Conservation (phyloP, 1,284 basidiomycete species). For the Retiboletus fuscus region DNA sequence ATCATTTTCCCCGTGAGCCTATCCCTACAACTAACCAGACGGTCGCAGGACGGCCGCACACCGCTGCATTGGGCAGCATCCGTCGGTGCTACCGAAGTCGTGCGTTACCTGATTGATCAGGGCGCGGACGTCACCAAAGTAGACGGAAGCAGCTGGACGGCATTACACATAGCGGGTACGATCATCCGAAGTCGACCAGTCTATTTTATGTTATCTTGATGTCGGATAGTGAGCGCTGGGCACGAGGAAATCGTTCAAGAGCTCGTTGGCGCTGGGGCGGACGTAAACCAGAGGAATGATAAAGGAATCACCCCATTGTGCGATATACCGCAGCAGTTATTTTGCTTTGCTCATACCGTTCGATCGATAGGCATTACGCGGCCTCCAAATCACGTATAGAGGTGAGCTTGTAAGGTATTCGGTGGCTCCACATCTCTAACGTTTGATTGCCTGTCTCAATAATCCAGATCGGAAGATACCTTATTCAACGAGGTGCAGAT, state of each 20-base stretch:
- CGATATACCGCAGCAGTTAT: slow-evolving; percentile 47
- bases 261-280: slow-evolving; percentile 86
- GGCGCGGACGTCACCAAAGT: slow-evolving; percentile 76
- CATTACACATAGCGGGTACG: slow-evolving; percentile 88
- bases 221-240: slow-evolving; percentile 78
- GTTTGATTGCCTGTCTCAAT: slow-evolving; percentile 27
- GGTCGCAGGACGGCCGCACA: slow-evolving; percentile 83
- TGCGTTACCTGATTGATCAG: slow-evolving; percentile 78
- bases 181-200: not conserved
- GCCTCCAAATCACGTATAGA: slow-evolving; percentile 92
- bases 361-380: slow-evolving; percentile 82
- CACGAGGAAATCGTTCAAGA: slow-evolving; percentile 83
- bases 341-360: slow-evolving; percentile 25
- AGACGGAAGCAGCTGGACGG: slow-evolving; percentile 86
- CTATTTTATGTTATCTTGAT: not conserved
- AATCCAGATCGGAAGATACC: slow-evolving; percentile 83
- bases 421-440: not conserved
- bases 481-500: slow-evolving; percentile 89
- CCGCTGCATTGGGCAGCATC: slow-evolving; percentile 92
- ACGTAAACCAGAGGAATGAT: slow-evolving; percentile 84
- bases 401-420: slow-evolving; percentile 54
- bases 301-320: slow-evolving; percentile 91
- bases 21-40: slow-evolving; percentile 15
- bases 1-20: slow-evolving; percentile 29
- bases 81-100: slow-evolving; percentile 76